phyloP scores from a whole-genome alignment of 2,329 filamentous ascomycete species.

The Colletotrichum agaves region DNA sequence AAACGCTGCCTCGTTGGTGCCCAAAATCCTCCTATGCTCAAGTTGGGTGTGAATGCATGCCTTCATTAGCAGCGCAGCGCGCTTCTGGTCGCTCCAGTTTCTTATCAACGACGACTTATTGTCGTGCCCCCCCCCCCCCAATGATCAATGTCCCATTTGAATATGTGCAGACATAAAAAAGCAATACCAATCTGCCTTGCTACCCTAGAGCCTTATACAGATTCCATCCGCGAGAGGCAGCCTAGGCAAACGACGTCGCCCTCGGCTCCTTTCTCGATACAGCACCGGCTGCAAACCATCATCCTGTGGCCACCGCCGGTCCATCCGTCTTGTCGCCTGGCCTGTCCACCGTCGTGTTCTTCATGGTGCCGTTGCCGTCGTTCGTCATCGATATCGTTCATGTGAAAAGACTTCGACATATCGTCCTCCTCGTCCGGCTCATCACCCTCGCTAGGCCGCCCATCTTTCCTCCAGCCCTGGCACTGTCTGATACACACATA shows the following conservation, averaged over 20 bases:
- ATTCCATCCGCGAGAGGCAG: constrained; percentile 62
- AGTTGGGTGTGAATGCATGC: constrained; percentile 20
- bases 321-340: constrained; percentile 46
- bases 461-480: constrained; percentile 54
- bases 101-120: neutral
- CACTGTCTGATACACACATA: constrained; percentile 77
- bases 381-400: constrained; percentile 59
- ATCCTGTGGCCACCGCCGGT: constrained; percentile 57
- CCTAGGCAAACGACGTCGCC: constrained; percentile 75
- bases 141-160: neutral
- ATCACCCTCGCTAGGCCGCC: constrained; percentile 36
- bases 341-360: constrained; percentile 13
- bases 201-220: constrained; percentile 43
- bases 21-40: constrained; percentile 2
- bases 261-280: constrained; percentile 71
- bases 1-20: constrained; percentile 21
- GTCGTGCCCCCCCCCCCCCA: neutral
- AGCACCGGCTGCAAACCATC: constrained; percentile 75
- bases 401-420: constrained; percentile 58
- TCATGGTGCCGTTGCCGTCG: constrained; percentile 31
- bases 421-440: constrained; percentile 33
- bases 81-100: neutral
- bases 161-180: constrained; percentile 6
- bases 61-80: constrained; percentile 33
- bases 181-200: neutral